These are phyloP conservation scores for Alternaria novae-zelandiae DNA, from an alignment of 2,329 filamentous ascomycete genomes.

Conservation along the genomic window DNA sequence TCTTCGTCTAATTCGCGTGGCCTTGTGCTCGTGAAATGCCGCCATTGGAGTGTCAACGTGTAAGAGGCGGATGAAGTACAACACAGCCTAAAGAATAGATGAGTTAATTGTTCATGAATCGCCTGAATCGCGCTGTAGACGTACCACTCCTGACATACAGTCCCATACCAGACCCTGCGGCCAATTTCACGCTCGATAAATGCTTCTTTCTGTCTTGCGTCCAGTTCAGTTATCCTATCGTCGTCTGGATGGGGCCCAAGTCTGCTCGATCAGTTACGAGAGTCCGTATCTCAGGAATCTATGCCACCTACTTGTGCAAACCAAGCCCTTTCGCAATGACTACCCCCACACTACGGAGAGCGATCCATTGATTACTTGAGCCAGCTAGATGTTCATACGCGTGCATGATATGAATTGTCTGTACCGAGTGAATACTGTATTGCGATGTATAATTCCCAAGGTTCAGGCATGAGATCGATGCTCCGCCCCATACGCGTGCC, in stretches of 20 bases:
- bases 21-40: slow-evolving; percentile 43
- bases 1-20: slow-evolving; percentile 50
- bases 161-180: slow-evolving; percentile 49
- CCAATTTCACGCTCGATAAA: slow-evolving; percentile 47
- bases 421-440: slow-evolving; percentile 46
- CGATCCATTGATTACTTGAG: slow-evolving; percentile 56
- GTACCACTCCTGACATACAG: slow-evolving; percentile 52
- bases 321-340: slow-evolving; percentile 58
- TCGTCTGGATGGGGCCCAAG: slow-evolving; percentile 38
- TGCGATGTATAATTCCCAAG: slow-evolving; percentile 55
- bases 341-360: slow-evolving; percentile 54
- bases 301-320: slow-evolving; percentile 44
- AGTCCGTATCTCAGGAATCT: not conserved
- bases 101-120: not conserved
- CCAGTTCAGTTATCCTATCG: slow-evolving; percentile 19
- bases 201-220: slow-evolving; percentile 31
- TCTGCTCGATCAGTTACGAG: slow-evolving; percentile 9
- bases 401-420: slow-evolving; percentile 57
- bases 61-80: slow-evolving; percentile 51
- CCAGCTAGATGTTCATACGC: slow-evolving; percentile 59
- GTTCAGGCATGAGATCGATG: slow-evolving; percentile 54
- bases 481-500: slow-evolving; percentile 56
- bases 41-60: slow-evolving; percentile 39
- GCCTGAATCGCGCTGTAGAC: not conserved
- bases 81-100: slow-evolving; percentile 32